Conservation (phyloP, 202 grass and related monocot genomes). For the Musa balbisiana region DNA sequence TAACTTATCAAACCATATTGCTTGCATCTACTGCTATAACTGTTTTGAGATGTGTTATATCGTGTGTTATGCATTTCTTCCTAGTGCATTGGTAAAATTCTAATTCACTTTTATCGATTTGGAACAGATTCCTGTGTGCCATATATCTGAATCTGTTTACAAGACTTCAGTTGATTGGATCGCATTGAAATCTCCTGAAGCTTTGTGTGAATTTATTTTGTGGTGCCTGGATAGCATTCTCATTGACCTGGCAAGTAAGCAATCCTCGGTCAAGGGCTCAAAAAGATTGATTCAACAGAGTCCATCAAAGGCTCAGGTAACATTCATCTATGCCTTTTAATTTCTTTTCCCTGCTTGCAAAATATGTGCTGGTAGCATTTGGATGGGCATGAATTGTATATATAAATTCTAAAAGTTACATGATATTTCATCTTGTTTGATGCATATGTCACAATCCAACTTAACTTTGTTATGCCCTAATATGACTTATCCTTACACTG, state of each 20-base stretch:
- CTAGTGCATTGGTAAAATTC: slow-evolving; percentile 3
- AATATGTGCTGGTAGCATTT: not conserved
- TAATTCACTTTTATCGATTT: slow-evolving; percentile 10
- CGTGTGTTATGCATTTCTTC: not conserved
- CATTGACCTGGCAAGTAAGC: slow-evolving; percentile 53
- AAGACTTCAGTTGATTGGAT: slow-evolving; percentile 76
- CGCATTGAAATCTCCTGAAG: slow-evolving; percentile 52
- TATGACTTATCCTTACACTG: too few relatives aligned
- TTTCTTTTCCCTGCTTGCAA: not conserved
- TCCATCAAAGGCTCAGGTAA: slow-evolving; percentile 80
- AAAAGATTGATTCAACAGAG: slow-evolving; percentile 65
- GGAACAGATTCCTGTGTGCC: slow-evolving; percentile 56
- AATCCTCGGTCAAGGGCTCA: slow-evolving; percentile 46
- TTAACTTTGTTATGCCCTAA: too few relatives aligned
- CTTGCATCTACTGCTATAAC: not conserved
- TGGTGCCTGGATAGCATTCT: slow-evolving; percentile 92
- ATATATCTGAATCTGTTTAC: slow-evolving; percentile 74
- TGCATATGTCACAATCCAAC: too few relatives aligned
- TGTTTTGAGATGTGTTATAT: not conserved
- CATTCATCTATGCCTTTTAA: not conserved
- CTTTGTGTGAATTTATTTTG: slow-evolving; percentile 69
- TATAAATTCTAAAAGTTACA: too few relatives aligned
- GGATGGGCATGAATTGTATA: not conserved
- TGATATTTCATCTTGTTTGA: too few relatives aligned
- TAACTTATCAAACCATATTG: not conserved